Evolutionary conservation across 2,329 filamentous ascomycete species (phyloP).

Genomic region (Dothistroma pini): DNA sequence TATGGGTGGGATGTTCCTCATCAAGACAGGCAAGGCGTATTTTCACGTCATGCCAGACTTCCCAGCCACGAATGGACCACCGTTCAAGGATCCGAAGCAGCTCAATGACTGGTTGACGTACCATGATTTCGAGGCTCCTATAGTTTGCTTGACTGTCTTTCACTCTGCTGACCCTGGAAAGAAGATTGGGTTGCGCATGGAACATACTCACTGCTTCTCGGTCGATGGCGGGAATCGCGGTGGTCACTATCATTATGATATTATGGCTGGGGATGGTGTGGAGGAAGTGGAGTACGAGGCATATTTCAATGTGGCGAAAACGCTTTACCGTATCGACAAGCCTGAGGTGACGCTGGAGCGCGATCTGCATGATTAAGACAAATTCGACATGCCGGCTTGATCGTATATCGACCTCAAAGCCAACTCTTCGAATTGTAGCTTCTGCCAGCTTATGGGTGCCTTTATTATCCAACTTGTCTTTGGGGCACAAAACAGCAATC

Average conservation of each 20-base stretch:
- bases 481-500: too few species aligned
- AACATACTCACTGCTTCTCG: conserved; percentile 34
- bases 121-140: conserved; percentile 30
- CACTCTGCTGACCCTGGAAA: conserved; percentile 30
- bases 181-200: conserved; percentile 30
- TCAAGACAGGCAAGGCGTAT: conserved; percentile 26
- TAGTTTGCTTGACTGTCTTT: conserved; percentile 31
- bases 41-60: conserved; percentile 35
- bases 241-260: conserved; percentile 33
- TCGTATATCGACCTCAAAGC: background rate
- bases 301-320: conserved; percentile 32
- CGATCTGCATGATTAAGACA: conserved; percentile 28
- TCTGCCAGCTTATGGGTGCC: background rate
- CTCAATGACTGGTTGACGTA: conserved; percentile 31
- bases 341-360: conserved; percentile 27
- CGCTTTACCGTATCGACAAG: conserved; percentile 31
- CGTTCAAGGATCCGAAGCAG: conserved; percentile 27
- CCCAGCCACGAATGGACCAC: conserved; percentile 21
- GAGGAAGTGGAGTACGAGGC: conserved; percentile 33
- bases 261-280: conserved; percentile 15
- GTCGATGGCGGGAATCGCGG: conserved; percentile 25
- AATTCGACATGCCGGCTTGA: background rate
- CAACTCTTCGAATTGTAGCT: background rate
- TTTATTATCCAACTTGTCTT: background rate
- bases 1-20: conserved; percentile 30